phyloP scores from a whole-genome alignment of 129 eudicot species.

The Ambrosia artemisiifolia region DNA sequence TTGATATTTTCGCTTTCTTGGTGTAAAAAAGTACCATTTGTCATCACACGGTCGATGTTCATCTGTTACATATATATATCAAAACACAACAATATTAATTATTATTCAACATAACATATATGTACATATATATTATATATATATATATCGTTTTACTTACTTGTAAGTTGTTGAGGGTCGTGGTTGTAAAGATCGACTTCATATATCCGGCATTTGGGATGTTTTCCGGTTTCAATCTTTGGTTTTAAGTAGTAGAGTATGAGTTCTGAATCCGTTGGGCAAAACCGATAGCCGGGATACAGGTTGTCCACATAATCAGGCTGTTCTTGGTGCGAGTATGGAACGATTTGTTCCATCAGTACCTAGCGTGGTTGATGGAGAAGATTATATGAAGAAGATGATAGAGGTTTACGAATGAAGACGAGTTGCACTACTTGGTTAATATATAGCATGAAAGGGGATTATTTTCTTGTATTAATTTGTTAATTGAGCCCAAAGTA shows the following conservation, averaged over 20 bases:
- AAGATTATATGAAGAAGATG: background rate
- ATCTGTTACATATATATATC: background rate
- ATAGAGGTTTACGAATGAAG: no score
- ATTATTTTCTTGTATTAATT: no score
- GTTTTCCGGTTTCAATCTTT: conserved; percentile 3
- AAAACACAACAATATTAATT: background rate
- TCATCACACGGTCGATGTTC: background rate
- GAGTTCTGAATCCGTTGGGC: conserved; percentile 10
- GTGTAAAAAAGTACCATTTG: background rate
- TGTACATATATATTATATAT: no score
- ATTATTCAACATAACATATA: background rate
- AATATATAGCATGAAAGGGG: no score
- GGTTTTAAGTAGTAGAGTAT: conserved; percentile 5
- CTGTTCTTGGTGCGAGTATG: background rate
- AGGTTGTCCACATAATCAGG: conserved; percentile 1
- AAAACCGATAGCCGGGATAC: conserved; percentile 19
- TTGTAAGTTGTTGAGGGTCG: conserved; percentile 7
- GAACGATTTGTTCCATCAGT: no score
- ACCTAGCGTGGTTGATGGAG: background rate
- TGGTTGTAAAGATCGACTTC: conserved; percentile 15
- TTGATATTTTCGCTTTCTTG: background rate
- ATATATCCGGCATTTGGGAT: conserved; percentile 3
- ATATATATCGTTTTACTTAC: background rate
- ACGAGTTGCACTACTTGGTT: no score
- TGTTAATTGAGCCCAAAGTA: no score